A percentile compares a stretch with the other conserved stretches of the same genome.
Conservation (phyloP, 2,329 filamentous ascomycete genomes). For the Setomelanomma holmii region DNA sequence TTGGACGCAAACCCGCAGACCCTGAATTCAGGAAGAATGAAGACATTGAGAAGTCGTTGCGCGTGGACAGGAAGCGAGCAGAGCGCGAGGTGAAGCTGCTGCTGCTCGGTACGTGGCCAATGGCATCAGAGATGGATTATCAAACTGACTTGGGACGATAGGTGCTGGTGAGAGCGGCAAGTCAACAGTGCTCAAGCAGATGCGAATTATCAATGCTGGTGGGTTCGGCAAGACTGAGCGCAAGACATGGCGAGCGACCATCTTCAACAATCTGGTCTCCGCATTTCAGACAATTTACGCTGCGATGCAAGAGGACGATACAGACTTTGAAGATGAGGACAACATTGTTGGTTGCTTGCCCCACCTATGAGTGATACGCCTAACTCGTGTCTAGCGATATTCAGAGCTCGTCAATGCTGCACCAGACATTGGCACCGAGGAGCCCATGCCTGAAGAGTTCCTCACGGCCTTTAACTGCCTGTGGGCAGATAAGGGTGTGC, state of each 20-base stretch:
- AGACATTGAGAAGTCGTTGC: conserved; percentile 86
- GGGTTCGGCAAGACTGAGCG: conserved; percentile 90
- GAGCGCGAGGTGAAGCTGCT: conserved; percentile 91
- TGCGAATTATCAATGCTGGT: conserved; percentile 95
- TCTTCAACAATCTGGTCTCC: conserved; percentile 93
- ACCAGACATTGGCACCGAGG: conserved; percentile 81
- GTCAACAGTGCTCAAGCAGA: conserved; percentile 97
- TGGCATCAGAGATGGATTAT: conserved; percentile 24
- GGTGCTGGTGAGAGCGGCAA: conserved; percentile 96
- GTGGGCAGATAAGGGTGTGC: conserved; percentile 85
- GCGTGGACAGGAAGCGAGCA: conserved; percentile 86
- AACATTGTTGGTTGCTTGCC: conserved; percentile 70
- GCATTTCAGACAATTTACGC: conserved; percentile 90
- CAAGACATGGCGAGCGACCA: conserved; percentile 91
- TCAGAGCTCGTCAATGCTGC: conserved; percentile 80
- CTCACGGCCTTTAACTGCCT: conserved; percentile 81
- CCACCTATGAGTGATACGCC: conserved; percentile 11
- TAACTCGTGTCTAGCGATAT: conserved; percentile 65
- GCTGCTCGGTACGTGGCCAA: conserved; percentile 73
- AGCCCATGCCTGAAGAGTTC: conserved; percentile 79
- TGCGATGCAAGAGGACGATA: conserved; percentile 85
- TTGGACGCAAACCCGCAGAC: conserved; percentile 58
- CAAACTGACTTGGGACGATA: conserved; percentile 53
- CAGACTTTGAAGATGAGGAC: conserved; percentile 77
- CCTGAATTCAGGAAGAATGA: conserved; percentile 59